These are phyloP conservation scores for Nicotiana obtusifolia DNA, from an alignment of 257 asterid genomes.

Conservation along the genomic window DNA sequence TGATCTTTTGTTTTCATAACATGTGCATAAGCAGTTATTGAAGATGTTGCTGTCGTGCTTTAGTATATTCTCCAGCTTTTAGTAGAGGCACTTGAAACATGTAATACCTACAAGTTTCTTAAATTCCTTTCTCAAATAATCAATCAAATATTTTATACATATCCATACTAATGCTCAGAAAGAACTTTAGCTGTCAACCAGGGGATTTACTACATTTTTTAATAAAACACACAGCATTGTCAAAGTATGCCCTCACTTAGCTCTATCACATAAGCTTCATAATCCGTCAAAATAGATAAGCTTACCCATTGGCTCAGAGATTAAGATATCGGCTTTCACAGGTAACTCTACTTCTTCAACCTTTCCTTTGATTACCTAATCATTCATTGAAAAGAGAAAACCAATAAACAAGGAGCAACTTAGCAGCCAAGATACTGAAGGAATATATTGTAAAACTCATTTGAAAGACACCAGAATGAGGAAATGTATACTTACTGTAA, in stretches of 20 bases:
- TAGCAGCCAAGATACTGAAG: neutral
- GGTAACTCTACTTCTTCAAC: slow-evolving; percentile 97
- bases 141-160: neutral
- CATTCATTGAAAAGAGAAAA: slow-evolving; percentile 15
- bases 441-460: neutral
- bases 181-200: neutral
- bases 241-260: neutral
- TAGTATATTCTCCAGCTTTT: neutral
- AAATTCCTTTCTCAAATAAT: neutral
- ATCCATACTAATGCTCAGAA: neutral
- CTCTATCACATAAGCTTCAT: neutral
- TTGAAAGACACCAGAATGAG: neutral
- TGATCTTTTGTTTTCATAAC: neutral
- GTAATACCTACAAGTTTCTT: neutral
- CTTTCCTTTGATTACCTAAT: slow-evolving; percentile 91
- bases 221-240: neutral
- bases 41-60: neutral
- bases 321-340: slow-evolving; percentile 90
- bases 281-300: neutral
- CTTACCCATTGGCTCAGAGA: slow-evolving; percentile 99
- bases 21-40: neutral
- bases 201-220: neutral
- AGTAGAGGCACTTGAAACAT: neutral
- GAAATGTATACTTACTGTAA: slow-evolving; percentile 52
- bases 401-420: neutral